Base-by-base conservation (phyloP, 768 basidiomycete species). In the Lyophyllum decastes region DNA sequence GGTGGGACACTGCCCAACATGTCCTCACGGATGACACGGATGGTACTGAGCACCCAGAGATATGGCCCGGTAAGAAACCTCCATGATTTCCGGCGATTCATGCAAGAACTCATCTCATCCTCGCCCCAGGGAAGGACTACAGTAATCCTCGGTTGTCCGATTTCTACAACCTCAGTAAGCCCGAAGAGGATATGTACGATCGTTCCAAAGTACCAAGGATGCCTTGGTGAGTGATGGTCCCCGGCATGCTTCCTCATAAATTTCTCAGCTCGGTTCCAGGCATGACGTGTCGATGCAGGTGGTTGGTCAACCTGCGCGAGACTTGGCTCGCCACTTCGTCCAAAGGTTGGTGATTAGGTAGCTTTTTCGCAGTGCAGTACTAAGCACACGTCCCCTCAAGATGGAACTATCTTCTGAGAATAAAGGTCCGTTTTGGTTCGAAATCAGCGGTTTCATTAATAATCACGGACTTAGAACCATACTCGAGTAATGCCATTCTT, bases 1-100 rank as follows among this genome's bases (percentile, higher is more conserved):
- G 89, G 67, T 98, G 96, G 97, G 97, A 99, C 70, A 96, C 96
- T 0, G 85, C 96, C 2, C 96, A 96, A 58, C 97, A 99, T 71
- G 85, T 88, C 25, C 76, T 98, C 35, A 78, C 89, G 14, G 97
- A 99, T 66, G 94, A 98, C 68, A 82, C 83, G 3, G 86, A 89
- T 6, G 82, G 80, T 17, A 72, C 77, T 0, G 86, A 87, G 10
- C 77, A 77, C 12, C 73, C 80, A 19, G 84, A 88, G 66, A 90
- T 99, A 57, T 98, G 96, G 97, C 90, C 89, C 48, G 94, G 94
- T 86, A 71, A 62, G 71, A 64, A n/a, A 17, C 54, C 63, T 57
- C 49, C 35, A 50, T 14, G 35, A 16, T 44, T 50, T 11, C 24
- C 25, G 35, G 16, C 14, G 25, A 43, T 26, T 21, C 45, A 51